Base-by-base conservation (phyloP, 1,284 basidiomycete species). In the Ceratobasidium sp. region DNA sequence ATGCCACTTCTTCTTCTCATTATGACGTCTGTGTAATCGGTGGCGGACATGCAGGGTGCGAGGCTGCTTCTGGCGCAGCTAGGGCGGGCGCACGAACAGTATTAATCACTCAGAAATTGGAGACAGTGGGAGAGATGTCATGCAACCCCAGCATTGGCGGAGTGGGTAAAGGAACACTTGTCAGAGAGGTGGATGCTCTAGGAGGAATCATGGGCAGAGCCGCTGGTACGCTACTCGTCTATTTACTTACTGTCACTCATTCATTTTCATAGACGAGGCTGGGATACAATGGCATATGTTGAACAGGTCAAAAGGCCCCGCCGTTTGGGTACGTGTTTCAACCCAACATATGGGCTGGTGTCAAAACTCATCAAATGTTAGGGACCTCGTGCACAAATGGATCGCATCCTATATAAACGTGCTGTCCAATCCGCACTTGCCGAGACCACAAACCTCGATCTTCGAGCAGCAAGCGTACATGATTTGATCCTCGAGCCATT, bases 31-130 rank as follows among this genome's bases (percentile, higher is more conserved):
- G 93, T 76, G 85, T 96, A 32, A 92, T 96, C 75, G 94, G 94
- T n/a, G 94, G 91, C 6, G 94, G 94, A 1, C 94, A 96, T 83
- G 94, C 94, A 34, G 94, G 94, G 0, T 93, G 92, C 76, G 94
- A 97, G 80, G 94, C 94, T 1, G 94, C 94, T 0, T 88, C 93
- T 10, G 94, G 90, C 2, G 87, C 94, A 10, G 93, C 94, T 1
- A 84, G 94, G 39, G 88, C 90, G 0, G 93, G 94, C 1, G 92
- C 93, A 0, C 83, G 85, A 73, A 96, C 94, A 0, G 76, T 94
- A 1, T 84, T 97, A 2, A 80, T 97, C 65, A 96, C 94, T 0
- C 92, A 94, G 77, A 89, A 86, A 70, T 79, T 91, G 23, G 88
- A 90, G 62, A 94, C 89, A 0, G 87, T 96, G 45, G 94, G 94